These are phyloP conservation scores for Litsea cubeba DNA, from an alignment of 164 flowering plant genomes.

Conservation along the genomic window DNA sequence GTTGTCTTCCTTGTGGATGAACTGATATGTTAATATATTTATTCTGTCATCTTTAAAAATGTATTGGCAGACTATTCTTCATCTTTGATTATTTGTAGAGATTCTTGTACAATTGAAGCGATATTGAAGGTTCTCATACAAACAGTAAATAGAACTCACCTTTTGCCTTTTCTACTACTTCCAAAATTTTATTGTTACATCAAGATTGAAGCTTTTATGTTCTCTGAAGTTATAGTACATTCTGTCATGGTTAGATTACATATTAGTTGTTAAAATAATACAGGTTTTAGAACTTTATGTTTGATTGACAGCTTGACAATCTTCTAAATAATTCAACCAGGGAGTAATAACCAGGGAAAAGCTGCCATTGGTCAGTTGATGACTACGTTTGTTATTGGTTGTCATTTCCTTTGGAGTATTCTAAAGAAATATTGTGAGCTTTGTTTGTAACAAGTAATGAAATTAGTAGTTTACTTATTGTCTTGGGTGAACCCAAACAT, in stretches of 20 bases:
- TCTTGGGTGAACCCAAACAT: background rate
- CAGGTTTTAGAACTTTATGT: background rate
- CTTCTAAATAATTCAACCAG: no score
- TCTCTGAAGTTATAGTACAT: background rate
- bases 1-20: background rate
- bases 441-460: background rate
- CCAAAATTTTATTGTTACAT: background rate
- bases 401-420: background rate
- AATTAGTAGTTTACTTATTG: background rate
- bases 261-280: background rate
- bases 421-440: background rate
- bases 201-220: background rate
- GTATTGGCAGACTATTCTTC: background rate
- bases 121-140: background rate
- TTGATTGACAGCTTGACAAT: background rate
- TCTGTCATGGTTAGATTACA: background rate
- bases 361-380: background rate
- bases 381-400: background rate
- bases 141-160: no score
- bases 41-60: no score
- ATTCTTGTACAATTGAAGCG: background rate
- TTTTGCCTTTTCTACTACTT: background rate
- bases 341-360: no score
- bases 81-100: background rate
- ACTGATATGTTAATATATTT: background rate